phyloP scores from a whole-genome alignment of 2,329 filamentous ascomycete genomes.

The Chaetomium olivaceum region DNA sequence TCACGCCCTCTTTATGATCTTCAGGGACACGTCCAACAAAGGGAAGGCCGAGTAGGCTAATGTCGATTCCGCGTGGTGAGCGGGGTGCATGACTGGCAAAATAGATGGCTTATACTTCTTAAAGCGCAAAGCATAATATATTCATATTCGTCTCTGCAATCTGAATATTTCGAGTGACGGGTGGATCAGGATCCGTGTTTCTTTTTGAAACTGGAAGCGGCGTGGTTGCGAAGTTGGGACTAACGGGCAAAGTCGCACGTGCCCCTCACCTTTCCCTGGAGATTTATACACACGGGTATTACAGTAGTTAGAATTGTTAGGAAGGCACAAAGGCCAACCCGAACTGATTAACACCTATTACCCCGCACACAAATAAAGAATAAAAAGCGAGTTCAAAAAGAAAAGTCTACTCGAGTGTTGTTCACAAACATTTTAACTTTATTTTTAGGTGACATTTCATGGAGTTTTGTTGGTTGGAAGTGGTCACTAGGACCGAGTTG shows the following conservation, averaged over 20 bases:
- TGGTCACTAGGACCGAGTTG: too few species aligned
- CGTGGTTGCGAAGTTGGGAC: neutral
- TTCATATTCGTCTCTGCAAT: neutral
- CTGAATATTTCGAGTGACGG: neutral
- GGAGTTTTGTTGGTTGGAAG: too few species aligned
- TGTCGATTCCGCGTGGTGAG: neutral
- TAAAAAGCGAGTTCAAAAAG: too few species aligned
- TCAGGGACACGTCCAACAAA: neutral
- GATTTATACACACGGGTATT: too few species aligned
- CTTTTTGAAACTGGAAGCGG: neutral
- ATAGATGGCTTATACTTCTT: neutral
- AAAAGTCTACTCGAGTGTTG: too few species aligned
- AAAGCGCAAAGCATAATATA: neutral
- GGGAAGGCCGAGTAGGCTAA: conserved; percentile 5
- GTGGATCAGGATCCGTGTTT: neutral
- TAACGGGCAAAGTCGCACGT: neutral
- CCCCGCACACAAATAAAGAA: too few species aligned
- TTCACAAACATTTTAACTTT: too few species aligned
- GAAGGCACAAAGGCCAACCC: too few species aligned
- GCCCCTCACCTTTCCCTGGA: neutral
- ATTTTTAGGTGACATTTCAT: too few species aligned
- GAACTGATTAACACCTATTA: too few species aligned
- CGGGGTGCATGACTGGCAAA: neutral
- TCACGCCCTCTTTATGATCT: conserved; percentile 7
- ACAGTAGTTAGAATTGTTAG: too few species aligned